phyloP scores from a whole-genome alignment of 73 alveolate genomes.

The Breviolum minutum region DNA sequence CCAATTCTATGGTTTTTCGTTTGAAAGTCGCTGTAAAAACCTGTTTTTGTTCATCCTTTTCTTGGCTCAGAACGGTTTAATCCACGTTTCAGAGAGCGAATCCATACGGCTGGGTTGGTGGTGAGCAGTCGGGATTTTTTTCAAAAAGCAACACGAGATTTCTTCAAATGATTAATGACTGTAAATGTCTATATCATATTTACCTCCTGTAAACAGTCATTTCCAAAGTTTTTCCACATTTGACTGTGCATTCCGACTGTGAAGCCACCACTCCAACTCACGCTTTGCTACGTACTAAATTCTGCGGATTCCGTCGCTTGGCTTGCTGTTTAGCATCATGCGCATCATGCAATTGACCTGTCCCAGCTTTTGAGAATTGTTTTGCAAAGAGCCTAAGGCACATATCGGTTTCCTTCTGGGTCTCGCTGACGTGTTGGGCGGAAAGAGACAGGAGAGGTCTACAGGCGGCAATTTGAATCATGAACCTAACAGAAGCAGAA shows the following conservation, averaged over 20 bases:
- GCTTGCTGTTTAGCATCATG: not conserved
- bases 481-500: too few relatives aligned
- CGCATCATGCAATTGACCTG: too few relatives aligned
- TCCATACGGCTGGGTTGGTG: slow-evolving; percentile 53
- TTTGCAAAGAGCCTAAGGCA: not conserved
- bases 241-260: not conserved
- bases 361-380: too few relatives aligned
- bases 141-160: too few relatives aligned
- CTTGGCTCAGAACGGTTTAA: slow-evolving; percentile 46
- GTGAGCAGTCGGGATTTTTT: not conserved
- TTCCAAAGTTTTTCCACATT: too few relatives aligned
- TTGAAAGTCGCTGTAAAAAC: too few relatives aligned
- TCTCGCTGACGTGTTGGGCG: not conserved
- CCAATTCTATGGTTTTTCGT: too few relatives aligned
- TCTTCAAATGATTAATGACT: too few relatives aligned
- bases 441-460: not conserved
- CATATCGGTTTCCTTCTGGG: slow-evolving; percentile 5
- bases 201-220: too few relatives aligned
- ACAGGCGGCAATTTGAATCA: too few relatives aligned
- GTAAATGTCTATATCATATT: too few relatives aligned
- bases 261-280: slow-evolving; percentile 32
- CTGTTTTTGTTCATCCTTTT: too few relatives aligned
- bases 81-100: slow-evolving; percentile 75
- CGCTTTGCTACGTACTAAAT: slow-evolving; percentile 29
- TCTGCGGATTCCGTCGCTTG: slow-evolving; percentile 38